Conservation (phyloP, 495 filamentous ascomycete genomes). For the Aspergillus baeticus region DNA sequence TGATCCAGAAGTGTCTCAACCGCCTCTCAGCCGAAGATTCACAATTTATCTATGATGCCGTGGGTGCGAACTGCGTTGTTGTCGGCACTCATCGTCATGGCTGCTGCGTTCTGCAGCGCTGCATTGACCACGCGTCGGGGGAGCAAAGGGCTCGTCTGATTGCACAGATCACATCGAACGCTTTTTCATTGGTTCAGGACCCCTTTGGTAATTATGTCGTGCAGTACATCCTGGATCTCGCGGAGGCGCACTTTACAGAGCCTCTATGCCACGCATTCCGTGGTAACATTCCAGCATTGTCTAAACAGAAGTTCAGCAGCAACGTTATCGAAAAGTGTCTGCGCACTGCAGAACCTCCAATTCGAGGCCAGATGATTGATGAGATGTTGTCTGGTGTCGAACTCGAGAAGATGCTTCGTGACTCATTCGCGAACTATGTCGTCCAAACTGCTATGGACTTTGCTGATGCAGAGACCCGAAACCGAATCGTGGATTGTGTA, state of each 20-base stretch:
- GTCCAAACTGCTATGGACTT: conserved; percentile 95
- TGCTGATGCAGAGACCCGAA: conserved; percentile 67
- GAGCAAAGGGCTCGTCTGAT: conserved; percentile 85
- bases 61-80: conserved; percentile 78
- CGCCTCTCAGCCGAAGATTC: conserved; percentile 78
- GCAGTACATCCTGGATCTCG: conserved; percentile 95
- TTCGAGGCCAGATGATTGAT: conserved; percentile 76
- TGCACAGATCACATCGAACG: conserved; percentile 76
- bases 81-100: conserved; percentile 98
- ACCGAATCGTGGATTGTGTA: conserved; percentile 73
- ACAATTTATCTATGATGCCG: conserved; percentile 94
- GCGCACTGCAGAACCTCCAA: conserved; percentile 66
- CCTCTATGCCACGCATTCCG: conserved; percentile 77
- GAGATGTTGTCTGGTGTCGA: conserved; percentile 76
- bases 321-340: conserved; percentile 99
- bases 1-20: conserved; percentile 98
- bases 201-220: conserved; percentile 98
- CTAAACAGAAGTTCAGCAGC: conserved; percentile 98
- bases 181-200: conserved; percentile 84
- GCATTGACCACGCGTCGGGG: conserved; percentile 94
- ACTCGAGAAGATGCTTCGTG: conserved; percentile 81
- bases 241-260: conserved; percentile 77
- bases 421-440: conserved; percentile 95
- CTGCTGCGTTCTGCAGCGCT: conserved; percentile 96
- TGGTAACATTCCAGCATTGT: conserved; percentile 70